Base-by-base conservation (phyloP, 2,329 filamentous ascomycete species). In the Nigrograna mackinnonii region DNA sequence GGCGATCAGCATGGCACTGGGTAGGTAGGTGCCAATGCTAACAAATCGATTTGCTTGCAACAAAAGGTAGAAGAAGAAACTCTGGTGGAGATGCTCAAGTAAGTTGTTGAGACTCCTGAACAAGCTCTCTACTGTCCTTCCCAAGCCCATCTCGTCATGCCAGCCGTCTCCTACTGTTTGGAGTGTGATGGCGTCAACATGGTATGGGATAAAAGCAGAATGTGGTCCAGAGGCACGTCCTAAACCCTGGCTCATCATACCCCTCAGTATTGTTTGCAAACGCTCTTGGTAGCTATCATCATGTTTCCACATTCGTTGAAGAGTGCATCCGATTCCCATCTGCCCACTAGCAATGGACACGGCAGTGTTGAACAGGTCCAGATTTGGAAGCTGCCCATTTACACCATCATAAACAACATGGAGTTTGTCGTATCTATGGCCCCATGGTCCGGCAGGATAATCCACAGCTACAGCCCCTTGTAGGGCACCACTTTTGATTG, bases 21-120 rank as follows among this genome's bases (percentile, higher is more conserved):
- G 94, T 3, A 99, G 79, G 63, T 99, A 99, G 1, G 92, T 99
- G 13, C 94, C 94, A 50, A 99, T 99, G 70, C 91, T 97, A 55
- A 97, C 94, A 64, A 99, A 99, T 9, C 91, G 85, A 58, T 94
- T 89, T 21, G 85, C 82, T 54, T 95, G 86, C 83, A 97, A 91
- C 33, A 99, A 79, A 38, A 99, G 77, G 67, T 99, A 99, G 73
- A 99, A 97, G 80, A 99, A 99, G 77, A 99, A 99, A 67, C 91
- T 96, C 72, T 99, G 94, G 66, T 99, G 94, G 47, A 99, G 78
- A 66, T 99, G 91, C 71, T 99, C 94, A 22, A 99, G 80, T 44
- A 99, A 74, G 63, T 99, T 99, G 73, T 99, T 99, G 69, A 99
- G 75, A 66, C 90, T 96, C 58, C 94, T 81, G 67, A 95, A 95